These are phyloP conservation scores for Kazachstania psychrophila DNA, from an alignment of 805 yeast genomes.

Conservation along the genomic window DNA sequence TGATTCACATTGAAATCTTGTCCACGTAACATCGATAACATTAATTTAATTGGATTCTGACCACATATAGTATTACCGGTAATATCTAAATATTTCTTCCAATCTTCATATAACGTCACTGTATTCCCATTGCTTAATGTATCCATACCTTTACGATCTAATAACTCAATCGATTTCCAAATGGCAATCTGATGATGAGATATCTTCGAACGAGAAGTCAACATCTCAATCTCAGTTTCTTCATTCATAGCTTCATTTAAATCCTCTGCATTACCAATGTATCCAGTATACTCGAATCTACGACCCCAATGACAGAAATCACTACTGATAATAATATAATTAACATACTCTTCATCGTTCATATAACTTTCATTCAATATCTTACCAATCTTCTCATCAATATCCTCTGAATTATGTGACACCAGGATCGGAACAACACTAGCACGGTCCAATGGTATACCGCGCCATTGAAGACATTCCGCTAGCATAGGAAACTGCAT, in stretches of 20 bases:
- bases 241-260: constrained; percentile 26
- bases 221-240: constrained; percentile 26
- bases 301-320: constrained; percentile 96
- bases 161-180: constrained; percentile 57
- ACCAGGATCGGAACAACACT: constrained; percentile 72
- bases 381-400: constrained; percentile 39
- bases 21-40: constrained; percentile 43
- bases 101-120: constrained; percentile 46
- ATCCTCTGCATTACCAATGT: constrained; percentile 30
- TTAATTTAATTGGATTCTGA: constrained; percentile 64
- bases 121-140: constrained; percentile 32
- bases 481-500: constrained; percentile 70
- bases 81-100: constrained; percentile 54
- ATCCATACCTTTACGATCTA: constrained; percentile 67
- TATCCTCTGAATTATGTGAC: constrained; percentile 44
- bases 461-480: constrained; percentile 45
- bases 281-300: constrained; percentile 50
- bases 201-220: constrained; percentile 23
- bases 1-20: constrained; percentile 6
- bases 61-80: constrained; percentile 95
- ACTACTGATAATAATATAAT: constrained; percentile 65
- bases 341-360: constrained; percentile 47
- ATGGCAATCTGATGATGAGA: constrained; percentile 39
- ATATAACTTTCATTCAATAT: constrained; percentile 48
- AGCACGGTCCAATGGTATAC: constrained; percentile 28